Percentiles rank a stretch among this genome's conserved stretches.
These are phyloP conservation scores for Pleoardoris graminearum DNA, from an alignment of 2,329 filamentous ascomycete species.

Conservation along the genomic window DNA sequence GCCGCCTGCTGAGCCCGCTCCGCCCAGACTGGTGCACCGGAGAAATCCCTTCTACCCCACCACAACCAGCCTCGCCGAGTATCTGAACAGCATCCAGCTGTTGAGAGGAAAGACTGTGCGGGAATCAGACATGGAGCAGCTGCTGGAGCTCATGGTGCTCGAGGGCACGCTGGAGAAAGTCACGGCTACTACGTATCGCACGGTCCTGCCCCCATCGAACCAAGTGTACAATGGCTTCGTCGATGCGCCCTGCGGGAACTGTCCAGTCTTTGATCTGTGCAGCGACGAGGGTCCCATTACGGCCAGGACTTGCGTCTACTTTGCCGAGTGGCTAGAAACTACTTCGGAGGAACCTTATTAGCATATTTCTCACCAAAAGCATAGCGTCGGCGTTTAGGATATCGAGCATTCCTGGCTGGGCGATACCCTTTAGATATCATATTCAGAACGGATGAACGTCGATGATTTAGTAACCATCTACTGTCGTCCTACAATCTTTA, in stretches of 20 bases:
- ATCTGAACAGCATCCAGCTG: slow-evolving; percentile 69
- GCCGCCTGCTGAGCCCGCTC: slow-evolving; percentile 26
- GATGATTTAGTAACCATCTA: too few relatives aligned
- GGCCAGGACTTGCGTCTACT: slow-evolving; percentile 89
- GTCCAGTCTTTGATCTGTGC: slow-evolving; percentile 91
- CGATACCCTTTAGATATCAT: slow-evolving; percentile 1
- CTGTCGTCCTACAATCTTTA: too few relatives aligned
- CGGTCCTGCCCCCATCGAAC: slow-evolving; percentile 45
- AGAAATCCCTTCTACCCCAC: slow-evolving; percentile 81
- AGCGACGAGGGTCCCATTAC: slow-evolving; percentile 89
- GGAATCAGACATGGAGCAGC: slow-evolving; percentile 78
- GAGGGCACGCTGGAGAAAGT: slow-evolving; percentile 78
- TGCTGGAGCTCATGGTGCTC: slow-evolving; percentile 85
- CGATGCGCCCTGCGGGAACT: slow-evolving; percentile 86
- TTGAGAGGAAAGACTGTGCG: slow-evolving; percentile 67
- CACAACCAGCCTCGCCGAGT: slow-evolving; percentile 73
- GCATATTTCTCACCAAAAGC: slow-evolving; percentile 12
- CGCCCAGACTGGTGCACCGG: slow-evolving; percentile 51
- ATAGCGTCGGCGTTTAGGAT: slow-evolving; percentile 33
- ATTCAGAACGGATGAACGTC: not conserved
- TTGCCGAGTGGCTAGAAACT: slow-evolving; percentile 73
- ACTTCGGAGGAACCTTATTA: slow-evolving; percentile 31
- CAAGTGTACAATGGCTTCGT: slow-evolving; percentile 73
- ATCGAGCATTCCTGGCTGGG: slow-evolving; percentile 4
- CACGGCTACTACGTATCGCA: slow-evolving; percentile 56